Base-by-base conservation (phyloP, 768 basidiomycete genomes). In the Leccinum boreale region DNA sequence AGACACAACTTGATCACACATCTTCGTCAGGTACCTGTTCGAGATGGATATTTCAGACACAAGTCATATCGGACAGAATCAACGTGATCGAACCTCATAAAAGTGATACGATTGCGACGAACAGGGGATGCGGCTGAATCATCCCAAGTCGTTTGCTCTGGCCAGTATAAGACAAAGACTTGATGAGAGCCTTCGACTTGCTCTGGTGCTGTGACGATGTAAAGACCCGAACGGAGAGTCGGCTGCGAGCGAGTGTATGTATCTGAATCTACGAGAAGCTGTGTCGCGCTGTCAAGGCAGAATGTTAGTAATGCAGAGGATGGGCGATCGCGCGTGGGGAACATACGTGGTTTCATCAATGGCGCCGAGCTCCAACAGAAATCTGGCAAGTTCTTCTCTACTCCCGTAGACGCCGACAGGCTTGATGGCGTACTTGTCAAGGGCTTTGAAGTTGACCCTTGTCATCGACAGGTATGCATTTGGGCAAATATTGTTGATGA, bases 351-450 rank as follows among this genome's bases (percentile, higher is more conserved):
- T 60, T 1, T 74, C 67, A 58, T 78, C 71, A 44, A 85, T 63
- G 6, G 69, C 69, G 3, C 62, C 69, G 10, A 78, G 64, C 4
- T 72, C 65, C 15, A 59, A 58, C 0, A 86, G 65, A 48, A 85
- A 79, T 10, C 71, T 67, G 8, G 79, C 75, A 15, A 86, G 80
- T 58, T 81, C 76, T 4, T 73, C 65, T 63, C 77, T 81, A 61
- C 78, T 81, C 0, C 85, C 85, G 58, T 87, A 86, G 2, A 86
- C 58, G 2, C 85, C 85, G 5, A 83, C 64, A 6, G 82, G 83
- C 56, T 79, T 77, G 57, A 87, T 64, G 3, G 61, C 53, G 15
- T 74, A 64, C 3, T 72, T 58, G 63, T 86, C 85, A 8, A 86
- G 71, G 1, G 69, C 66, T 46, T 75, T 75, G 67, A 87, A 86